Conservation (phyloP, 768 basidiomycete genomes). For the Collybiopsis luxurians region DNA sequence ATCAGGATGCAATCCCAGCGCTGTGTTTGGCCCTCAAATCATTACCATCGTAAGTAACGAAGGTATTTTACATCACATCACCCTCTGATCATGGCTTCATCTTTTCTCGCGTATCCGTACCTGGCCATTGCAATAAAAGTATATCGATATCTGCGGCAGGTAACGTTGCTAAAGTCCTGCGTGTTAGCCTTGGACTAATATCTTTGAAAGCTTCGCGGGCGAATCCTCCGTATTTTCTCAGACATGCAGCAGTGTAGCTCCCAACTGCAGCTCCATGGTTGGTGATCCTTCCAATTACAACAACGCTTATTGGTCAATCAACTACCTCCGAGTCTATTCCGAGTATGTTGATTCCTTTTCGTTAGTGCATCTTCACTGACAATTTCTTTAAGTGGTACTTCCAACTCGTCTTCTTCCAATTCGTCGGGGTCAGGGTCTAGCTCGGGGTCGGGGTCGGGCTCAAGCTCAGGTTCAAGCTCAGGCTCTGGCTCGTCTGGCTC, state of each 20-base stretch:
- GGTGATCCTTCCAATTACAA: slow-evolving; percentile 30
- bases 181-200: background rate
- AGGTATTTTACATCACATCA: too few species aligned
- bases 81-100: too few species aligned
- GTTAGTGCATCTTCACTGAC: background rate
- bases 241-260: slow-evolving; percentile 22
- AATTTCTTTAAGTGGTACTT: background rate
- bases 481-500: background rate
- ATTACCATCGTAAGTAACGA: slow-evolving; percentile 48
- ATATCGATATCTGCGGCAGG: slow-evolving; percentile 21
- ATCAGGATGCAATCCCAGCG: slow-evolving; percentile 49
- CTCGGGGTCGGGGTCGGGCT: background rate
- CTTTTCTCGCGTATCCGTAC: background rate
- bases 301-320: slow-evolving; percentile 40
- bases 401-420: background rate
- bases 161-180: background rate
- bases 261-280: slow-evolving; percentile 29
- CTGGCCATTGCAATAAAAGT: background rate
- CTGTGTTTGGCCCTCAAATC: slow-evolving; percentile 56
- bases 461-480: background rate
- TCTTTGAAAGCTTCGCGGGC: slow-evolving; percentile 10
- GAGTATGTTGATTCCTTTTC: background rate
- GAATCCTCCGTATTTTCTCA: background rate
- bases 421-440: too few species aligned
- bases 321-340: slow-evolving; percentile 32